Conservation (phyloP, 305 asterid species). For the Stenogyne calaminthoides region DNA sequence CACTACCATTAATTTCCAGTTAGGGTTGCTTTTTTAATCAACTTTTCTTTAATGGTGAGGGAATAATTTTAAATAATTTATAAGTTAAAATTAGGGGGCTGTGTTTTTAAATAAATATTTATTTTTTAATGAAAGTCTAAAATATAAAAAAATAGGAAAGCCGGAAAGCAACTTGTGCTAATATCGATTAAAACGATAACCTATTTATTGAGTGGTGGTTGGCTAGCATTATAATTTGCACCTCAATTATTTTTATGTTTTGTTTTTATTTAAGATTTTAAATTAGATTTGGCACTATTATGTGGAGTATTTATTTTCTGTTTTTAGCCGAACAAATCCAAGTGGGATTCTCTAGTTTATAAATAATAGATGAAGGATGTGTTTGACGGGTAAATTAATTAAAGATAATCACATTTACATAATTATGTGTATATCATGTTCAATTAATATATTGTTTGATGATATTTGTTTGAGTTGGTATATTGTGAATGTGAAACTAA, state of each 20-base stretch:
- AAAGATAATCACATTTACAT: too few relatives aligned
- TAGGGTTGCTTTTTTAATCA: slow-evolving; percentile 30
- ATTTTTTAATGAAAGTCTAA: slow-evolving; percentile 20
- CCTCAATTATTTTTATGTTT: too few relatives aligned
- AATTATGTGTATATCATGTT: too few relatives aligned
- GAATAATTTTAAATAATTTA: slow-evolving; percentile 31
- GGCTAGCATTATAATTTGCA: slow-evolving; percentile 4
- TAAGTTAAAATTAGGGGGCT: slow-evolving; percentile 26
- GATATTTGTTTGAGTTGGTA: too few relatives aligned
- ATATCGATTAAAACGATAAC: slow-evolving; percentile 29
- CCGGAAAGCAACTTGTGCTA: slow-evolving; percentile 28
- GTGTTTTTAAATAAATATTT: too few relatives aligned
- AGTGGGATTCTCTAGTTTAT: background rate
- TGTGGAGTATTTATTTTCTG: background rate
- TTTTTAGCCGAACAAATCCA: background rate
- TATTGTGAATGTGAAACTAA: too few relatives aligned
- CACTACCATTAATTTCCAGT: too few relatives aligned
- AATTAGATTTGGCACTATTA: background rate
- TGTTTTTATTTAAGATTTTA: too few relatives aligned
- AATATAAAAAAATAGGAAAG: slow-evolving; percentile 18
- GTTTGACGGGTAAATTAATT: background rate
- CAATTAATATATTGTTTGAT: too few relatives aligned
- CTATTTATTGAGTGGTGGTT: slow-evolving; percentile 35
- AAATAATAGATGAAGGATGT: too few relatives aligned
- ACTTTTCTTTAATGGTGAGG: slow-evolving; percentile 26